Evolutionary conservation across 179 eudicot genomes (phyloP), one percentile per base, ranked within the genome.

Genomic region (Drosera spatulata): DNA sequence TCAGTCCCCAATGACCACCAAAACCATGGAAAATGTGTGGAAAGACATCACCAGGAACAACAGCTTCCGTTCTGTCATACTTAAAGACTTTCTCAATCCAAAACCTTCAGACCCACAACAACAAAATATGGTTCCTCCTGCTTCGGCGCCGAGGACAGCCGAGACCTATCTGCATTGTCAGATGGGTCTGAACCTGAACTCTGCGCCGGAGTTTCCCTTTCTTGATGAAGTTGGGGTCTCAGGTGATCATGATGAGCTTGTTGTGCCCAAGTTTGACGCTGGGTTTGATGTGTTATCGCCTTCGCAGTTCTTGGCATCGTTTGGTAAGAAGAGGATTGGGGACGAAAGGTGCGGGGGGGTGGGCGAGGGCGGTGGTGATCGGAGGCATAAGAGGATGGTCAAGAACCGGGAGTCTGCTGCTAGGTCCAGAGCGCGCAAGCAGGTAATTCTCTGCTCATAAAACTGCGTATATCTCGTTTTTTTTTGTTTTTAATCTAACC

Each of bases 331-430:
- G 22, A 54, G 7, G 61, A 46, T 3, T 54, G 47, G 8, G 41
- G 68, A 14, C n/a, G 61, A 63, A 4, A n/a, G n/a, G n/a, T n/a
- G n/a, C n/a, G n/a, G n/a, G n/a, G n/a, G n/a, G n/a, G 53, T 10
- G 1, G 11, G 38, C 3, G 10, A 11, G 12, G 5, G 33, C 13
- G 3, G n/a, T 4, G 58, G 44, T 52, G 72, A 72, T 54, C 69
- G 59, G 14, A 60, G 67, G 7, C 13, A 72, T 64, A 53, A 66
- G 49, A 71, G 80, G 37, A 61, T 69, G 71, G 72, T 76, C 62
- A 72, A 76, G 63, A 76, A 76, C 50, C 55, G 77, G 63, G 80
- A 76, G 43, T 76, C 80, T 4, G 80, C 80, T 13, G 80, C 68
- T 13, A 64, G 77, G 22, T 76, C 80, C 51, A 71, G 80, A 37